Evolutionary conservation across 306 rosid genomes (phyloP), one percentile per base, ranked within the genome.

Genomic region (Delonix regia): DNA sequence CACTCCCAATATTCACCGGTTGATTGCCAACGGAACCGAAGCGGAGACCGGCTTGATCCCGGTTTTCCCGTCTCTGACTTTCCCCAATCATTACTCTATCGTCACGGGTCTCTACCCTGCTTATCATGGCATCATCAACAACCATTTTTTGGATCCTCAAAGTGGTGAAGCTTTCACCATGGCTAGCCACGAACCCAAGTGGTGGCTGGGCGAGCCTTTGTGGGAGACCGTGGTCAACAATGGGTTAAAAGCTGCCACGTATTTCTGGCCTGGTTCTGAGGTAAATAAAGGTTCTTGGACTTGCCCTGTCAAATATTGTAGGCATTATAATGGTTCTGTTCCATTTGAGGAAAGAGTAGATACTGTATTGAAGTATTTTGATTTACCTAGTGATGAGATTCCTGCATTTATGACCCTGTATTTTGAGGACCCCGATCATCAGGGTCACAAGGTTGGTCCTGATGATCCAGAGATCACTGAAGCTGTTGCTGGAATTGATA

Each of bases 341-440:
- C 84, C 98, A 0, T 96, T 96, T 79, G 98, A 89, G 83, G 87
- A 93, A 3, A 47, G 99, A 33, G 98, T 96, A 38, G 99, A 93
- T 84, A 21, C 84, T 11, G 72, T 87, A 73, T 70, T 93, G 82
- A 52, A 64, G 0, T 91, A 79, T 42, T 96, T 96, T 79, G 99
- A 96, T 87, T 63, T 93, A 79, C 89, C 93, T 71, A 44, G 86
- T 81, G 77, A 85, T 62, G 88, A 96, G 7, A 86, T 91, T 65
- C 99, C 99, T 56, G 80, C 75, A 18, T 96, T 96, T 80, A 88
- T 96, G 93, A 96, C 99, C 0, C 83, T 96, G 65, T 96, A 96
- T 87, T 96, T 96, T 75, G 99, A 96, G 85, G 99, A 96, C 24
- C 99, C 99, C 7, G 99, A 96, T 87, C 96, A 88, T 83, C 99